Base-by-base conservation (phyloP, 2,329 filamentous ascomycete species). In the Coleophoma eucalyptorum region DNA sequence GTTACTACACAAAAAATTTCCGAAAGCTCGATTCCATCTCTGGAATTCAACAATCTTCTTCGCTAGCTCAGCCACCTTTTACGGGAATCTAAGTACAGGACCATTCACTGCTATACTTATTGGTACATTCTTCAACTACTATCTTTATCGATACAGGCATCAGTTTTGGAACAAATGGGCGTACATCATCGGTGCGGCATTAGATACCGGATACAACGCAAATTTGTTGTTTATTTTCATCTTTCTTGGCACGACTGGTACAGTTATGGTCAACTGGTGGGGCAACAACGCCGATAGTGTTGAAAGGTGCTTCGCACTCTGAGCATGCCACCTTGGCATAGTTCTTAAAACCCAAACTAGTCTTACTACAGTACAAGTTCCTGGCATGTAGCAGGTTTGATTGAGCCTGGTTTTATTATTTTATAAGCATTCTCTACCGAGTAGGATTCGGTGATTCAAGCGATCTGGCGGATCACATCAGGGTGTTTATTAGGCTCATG, bases 131-230 rank as follows among this genome's bases (percentile, higher is more conserved):
- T 43, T 43, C 10, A 43, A 43, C 18, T 43, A 20, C 13, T 43
- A 43, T 13, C 41, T 43, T 26, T 43, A 43, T 43, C 41, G 19
- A 43, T 43, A 43, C 20, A 43, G 10, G n/a, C 41, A 26, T 13
- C 13, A 19, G 41, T 43, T 43, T 43, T 43, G 41, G 41, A 43
- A 43, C 19, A 43, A 43, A 8, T 43, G 41, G 41, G 41, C 41
- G 10, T 43, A 43, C 20, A 43, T 43, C 18, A 43, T 16, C 20
- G 41, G 41, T 8, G 19, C 41, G 8, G 41, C 41, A 26, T 43
- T 43, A 8, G 41, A 43, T 43, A 43, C 41, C 15, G 19, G 41
- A 10, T 43, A 19, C 41, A 43, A 43, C 20, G 41, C 41, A 3
- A 43, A 43, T 26, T 26, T 43, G 19, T 43, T 43, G 18, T 43